A percentile compares a stretch with the other conserved stretches of the same genome.
phyloP scores from a whole-genome alignment of 2,329 filamentous ascomycete species.

The Penicillium palitans region DNA sequence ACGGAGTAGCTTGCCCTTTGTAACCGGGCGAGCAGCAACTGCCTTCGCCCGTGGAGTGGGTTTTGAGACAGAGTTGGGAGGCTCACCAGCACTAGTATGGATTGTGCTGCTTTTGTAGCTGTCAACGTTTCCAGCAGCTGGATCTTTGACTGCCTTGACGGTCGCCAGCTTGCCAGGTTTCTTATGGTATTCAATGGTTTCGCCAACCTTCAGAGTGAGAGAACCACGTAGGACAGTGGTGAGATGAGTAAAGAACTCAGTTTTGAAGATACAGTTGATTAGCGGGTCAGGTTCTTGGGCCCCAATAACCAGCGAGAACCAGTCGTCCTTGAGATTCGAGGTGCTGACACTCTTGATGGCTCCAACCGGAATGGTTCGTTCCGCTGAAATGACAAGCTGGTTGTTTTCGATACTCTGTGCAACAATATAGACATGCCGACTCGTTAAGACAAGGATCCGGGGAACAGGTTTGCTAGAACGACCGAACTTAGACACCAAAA shows the following conservation, averaged over 20 bases:
- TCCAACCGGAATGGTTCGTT: slow-evolving; percentile 78
- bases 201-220: slow-evolving; percentile 78
- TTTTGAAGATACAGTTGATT: slow-evolving; percentile 91
- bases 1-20: slow-evolving; percentile 86
- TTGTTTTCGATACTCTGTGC: slow-evolving; percentile 80
- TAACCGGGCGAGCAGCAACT: slow-evolving; percentile 84
- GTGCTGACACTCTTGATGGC: slow-evolving; percentile 84
- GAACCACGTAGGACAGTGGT: slow-evolving; percentile 75
- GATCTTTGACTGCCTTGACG: slow-evolving; percentile 89
- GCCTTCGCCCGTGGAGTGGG: slow-evolving; percentile 87
- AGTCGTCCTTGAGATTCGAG: slow-evolving; percentile 86
- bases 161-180: slow-evolving; percentile 89
- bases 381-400: slow-evolving; percentile 76
- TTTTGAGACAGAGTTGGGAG: slow-evolving; percentile 75
- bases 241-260: slow-evolving; percentile 93
- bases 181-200: slow-evolving; percentile 92
- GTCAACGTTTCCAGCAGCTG: slow-evolving; percentile 69
- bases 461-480: slow-evolving; percentile 92
- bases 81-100: slow-evolving; percentile 81
- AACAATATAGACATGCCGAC: slow-evolving; percentile 83
- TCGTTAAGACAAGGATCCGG: slow-evolving; percentile 80
- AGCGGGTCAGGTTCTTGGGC: slow-evolving; percentile 91
- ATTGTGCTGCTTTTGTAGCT: slow-evolving; percentile 92
- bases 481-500: slow-evolving; percentile 91
- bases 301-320: slow-evolving; percentile 89